Evolutionary conservation across 495 filamentous ascomycete species (phyloP), one percentile per base, ranked within the genome.

Genomic region (Penicillium macrosclerotiorum): DNA sequence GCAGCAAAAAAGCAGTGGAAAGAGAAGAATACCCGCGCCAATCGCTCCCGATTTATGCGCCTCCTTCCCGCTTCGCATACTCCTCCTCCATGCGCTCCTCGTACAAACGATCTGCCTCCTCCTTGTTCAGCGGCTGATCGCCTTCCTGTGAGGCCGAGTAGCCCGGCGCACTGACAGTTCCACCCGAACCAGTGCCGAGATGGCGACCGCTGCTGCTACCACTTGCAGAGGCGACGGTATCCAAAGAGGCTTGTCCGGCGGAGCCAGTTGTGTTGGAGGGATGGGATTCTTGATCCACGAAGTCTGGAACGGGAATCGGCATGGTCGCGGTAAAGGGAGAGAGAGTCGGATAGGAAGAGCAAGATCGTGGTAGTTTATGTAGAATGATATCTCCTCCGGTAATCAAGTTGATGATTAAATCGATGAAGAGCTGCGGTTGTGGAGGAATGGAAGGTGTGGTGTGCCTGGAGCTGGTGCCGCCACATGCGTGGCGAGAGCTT

Each of bases 51-150:
- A 9, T 26, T 51, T 47, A 87, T 22, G 84, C 81, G 29, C 85
- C 84, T 1, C 85, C 84, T 52, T 87, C 84, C 36, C 84, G 64
- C 73, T 87, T 87, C n/a, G 85, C 83, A 60, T 89, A 88, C 63
- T 89, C 84, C 30, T 88, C 85, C 70, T 86, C 82, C 49, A 86
- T 88, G n/a, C 76, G 67, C 67, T 87, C 83, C 57, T 85, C 80
- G 39, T 87, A 89, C 12, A 77, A 45, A 18, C 69, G 69, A 47
- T 85, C 82, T 2, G 79, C 82, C 55, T 81, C 80, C 42, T 77
- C 74, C 50, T 63, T 65, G 34, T 59, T 74, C 55, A 75, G 32
- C 6, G 57, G 38, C n/a, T 51, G 56, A 19, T 64, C 52, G 16
- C 55, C 37, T 6, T 47, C 46, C 30, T 48, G 49, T 18, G 54